These are phyloP conservation scores for Hibiscus syriacus DNA, from an alignment of 345 rosid species.

Conservation along the genomic window DNA sequence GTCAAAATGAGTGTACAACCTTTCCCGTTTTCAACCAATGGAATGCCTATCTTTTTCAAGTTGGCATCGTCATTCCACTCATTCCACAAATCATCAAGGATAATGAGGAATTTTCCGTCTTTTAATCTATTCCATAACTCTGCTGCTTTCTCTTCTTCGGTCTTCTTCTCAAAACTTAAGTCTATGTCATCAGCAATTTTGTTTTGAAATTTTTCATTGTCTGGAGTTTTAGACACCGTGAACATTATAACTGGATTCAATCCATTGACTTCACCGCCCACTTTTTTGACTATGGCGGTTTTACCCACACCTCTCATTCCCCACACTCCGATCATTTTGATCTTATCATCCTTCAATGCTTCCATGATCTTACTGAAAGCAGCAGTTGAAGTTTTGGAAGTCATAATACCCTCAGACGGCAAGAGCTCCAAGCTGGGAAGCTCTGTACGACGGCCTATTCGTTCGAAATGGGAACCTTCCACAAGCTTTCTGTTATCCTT, in stretches of 20 bases:
- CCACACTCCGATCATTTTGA: not conserved
- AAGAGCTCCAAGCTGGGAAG: no score
- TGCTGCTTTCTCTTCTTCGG: not conserved
- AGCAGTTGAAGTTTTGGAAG: no score
- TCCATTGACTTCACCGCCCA: not conserved
- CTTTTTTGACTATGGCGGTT: not conserved
- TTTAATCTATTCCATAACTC: not conserved
- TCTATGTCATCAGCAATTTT: not conserved
- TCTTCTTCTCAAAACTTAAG: not conserved
- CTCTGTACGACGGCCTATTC: not conserved
- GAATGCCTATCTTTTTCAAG: not conserved
- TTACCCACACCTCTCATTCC: slow-evolving; percentile 9
- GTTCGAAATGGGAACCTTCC: not conserved
- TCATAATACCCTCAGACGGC: no score
- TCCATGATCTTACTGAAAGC: not conserved
- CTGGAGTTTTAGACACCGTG: not conserved
- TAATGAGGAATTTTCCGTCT: not conserved
- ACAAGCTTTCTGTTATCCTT: not conserved
- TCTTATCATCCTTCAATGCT: not conserved
- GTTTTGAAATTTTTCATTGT: not conserved
- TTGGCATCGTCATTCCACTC: no score
- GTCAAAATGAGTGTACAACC: not conserved
- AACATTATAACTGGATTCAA: not conserved
- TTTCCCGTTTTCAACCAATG: not conserved
- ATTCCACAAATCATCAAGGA: not conserved